Base-by-base conservation (phyloP, 768 basidiomycete species). In the Leccinum ochraceum region DNA sequence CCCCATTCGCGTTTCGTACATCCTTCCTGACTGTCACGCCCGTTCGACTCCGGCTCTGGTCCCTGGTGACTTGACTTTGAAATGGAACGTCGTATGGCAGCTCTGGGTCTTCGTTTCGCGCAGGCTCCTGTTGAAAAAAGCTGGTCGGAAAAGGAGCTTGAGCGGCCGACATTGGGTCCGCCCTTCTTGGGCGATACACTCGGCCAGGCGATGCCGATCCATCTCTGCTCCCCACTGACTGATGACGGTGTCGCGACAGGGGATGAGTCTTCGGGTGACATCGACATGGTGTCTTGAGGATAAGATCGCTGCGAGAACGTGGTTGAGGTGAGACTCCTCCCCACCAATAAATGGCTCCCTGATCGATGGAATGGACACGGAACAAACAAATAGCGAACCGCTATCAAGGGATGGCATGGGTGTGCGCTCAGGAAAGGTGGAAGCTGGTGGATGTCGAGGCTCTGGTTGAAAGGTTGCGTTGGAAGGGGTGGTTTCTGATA, bases 181-280 rank as follows among this genome's bases (percentile, higher is more conserved):
- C 76, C 77, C 74, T 82, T 86, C 77, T 84, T 87, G 14, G 84
- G 77, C 6, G 81, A 81, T 57, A 78, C 59, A 22, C 75, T 77
- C 1, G 84, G 83, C 81, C 83, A 85, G 6, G 75, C 69, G 48
- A 80, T 71, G 3, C 78, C 74, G 24, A 71, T 67, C 55, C 73
- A 58, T 46, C 73, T 66, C 53, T 67, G 63, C 36, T 69, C 64
- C 60, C 76, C 71, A 67, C 76, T 71, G 60, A 85, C 77, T 42
- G 39, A 42, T 6, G 86, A 80, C 30, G 88, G 88, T 20, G 85
- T 87, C 6, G 79, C 74, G n/a, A 86, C 80, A 20, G 81, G 75
- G 32, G 79, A 79, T 26, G 86, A 87, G 65, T 89, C 88, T 63
- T 90, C 88, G 7, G 86, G 87, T 0, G 87, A 89, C 57, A 86